A percentile compares a stretch with the other conserved stretches of the same genome.
These are phyloP conservation scores for Beta macrorhiza DNA, from an alignment of 179 eudicot genomes.

Conservation along the genomic window DNA sequence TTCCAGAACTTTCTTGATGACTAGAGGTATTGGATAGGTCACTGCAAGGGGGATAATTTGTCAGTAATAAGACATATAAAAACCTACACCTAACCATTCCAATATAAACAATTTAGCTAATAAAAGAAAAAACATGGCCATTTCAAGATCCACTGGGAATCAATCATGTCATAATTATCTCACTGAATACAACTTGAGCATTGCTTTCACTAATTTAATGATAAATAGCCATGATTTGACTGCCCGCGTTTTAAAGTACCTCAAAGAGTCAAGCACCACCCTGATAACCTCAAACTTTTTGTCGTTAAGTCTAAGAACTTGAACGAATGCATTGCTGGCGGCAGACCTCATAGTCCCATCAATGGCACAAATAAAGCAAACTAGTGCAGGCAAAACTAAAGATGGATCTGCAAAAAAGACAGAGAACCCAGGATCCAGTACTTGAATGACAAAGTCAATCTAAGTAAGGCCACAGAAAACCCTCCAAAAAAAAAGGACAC, in stretches of 20 bases:
- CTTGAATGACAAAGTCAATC: not conserved
- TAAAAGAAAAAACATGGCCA: not conserved
- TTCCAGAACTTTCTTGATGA: slow-evolving; percentile 30
- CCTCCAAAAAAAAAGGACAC: not conserved
- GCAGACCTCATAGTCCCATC: slow-evolving; percentile 36
- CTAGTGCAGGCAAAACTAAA: slow-evolving; percentile 51
- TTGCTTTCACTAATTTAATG: not conserved
- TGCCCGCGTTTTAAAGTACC: slow-evolving; percentile 35
- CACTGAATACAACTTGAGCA: not conserved
- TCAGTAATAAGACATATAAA: not conserved
- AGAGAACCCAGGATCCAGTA: not conserved
- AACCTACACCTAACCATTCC: not conserved
- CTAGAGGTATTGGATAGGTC: slow-evolving; percentile 37
- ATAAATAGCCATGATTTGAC: not conserved
- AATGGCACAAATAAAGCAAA: slow-evolving; percentile 42
- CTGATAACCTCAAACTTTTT: slow-evolving; percentile 49
- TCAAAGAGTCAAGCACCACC: slow-evolving; percentile 59
- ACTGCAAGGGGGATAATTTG: slow-evolving; percentile 37
- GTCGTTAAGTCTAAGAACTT: slow-evolving; percentile 49
- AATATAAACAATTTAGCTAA: not conserved
- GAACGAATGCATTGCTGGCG: slow-evolving; percentile 41
- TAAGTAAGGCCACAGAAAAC: not conserved
- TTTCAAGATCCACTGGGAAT: not conserved
- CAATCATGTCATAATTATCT: not conserved
- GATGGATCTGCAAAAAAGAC: slow-evolving; percentile 52